A percentile compares a stretch with the other conserved stretches of the same genome.
phyloP scores from a whole-genome alignment of 1,284 basidiomycete genomes.

The Pseudozyma thailandica region DNA sequence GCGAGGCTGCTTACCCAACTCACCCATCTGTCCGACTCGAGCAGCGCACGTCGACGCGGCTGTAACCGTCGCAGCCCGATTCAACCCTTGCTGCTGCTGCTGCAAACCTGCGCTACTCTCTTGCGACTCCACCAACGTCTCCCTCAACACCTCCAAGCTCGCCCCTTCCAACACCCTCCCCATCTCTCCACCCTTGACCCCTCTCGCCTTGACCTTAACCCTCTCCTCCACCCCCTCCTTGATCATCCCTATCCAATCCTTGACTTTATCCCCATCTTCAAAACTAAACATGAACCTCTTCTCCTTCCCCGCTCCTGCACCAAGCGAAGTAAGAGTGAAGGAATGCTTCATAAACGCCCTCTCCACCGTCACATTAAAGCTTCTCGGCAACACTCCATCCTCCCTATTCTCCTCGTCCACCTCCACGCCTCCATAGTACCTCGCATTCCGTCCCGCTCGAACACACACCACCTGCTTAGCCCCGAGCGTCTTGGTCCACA shows the following conservation, averaged over 20 bases:
- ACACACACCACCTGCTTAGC: conserved; percentile 58
- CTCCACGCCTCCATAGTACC: conserved; percentile 47
- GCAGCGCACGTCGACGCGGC: not conserved
- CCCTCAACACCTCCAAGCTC: conserved; percentile 49
- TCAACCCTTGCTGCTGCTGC: conserved; percentile 4
- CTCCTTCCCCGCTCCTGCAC: not conserved
- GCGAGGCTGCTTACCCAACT: too few relatives aligned
- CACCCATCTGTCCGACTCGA: not conserved
- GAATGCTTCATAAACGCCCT: conserved; percentile 58
- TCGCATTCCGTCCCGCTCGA: conserved; percentile 54
- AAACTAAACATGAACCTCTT: conserved; percentile 58
- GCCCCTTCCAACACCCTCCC: conserved; percentile 27
- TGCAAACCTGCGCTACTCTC: not conserved
- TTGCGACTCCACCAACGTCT: conserved; percentile 43
- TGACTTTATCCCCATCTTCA: conserved; percentile 28
- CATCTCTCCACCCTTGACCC: not conserved
- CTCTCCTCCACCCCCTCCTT: conserved; percentile 11
- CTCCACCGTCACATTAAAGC: conserved; percentile 52
- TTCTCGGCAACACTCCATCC: conserved; percentile 40
- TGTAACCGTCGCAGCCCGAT: conserved; percentile 16
- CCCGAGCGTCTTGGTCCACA: conserved; percentile 57
- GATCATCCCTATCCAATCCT: conserved; percentile 24
- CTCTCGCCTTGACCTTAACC: conserved; percentile 16
- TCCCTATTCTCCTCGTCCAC: conserved; percentile 12
- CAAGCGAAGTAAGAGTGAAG: conserved; percentile 40